phyloP scores from a whole-genome alignment of 768 basidiomycete species.

The Leccinum obscurum region DNA sequence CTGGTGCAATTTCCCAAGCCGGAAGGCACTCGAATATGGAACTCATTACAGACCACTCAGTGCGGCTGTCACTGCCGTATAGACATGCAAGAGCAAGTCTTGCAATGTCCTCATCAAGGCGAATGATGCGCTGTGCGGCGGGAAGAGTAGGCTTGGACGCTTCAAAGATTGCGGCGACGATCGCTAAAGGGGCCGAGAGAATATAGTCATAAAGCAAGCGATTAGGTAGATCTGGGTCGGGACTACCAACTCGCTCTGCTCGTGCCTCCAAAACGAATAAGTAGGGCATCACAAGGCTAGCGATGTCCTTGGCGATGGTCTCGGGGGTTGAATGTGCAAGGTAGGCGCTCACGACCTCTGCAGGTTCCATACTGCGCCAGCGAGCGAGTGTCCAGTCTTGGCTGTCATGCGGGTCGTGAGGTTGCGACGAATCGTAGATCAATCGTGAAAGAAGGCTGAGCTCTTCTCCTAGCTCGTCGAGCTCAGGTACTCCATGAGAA shows the following conservation, averaged over 20 bases:
- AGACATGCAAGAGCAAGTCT: slow-evolving; percentile 84
- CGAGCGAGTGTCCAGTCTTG: slow-evolving; percentile 75
- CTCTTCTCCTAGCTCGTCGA: slow-evolving; percentile 91
- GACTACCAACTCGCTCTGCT: slow-evolving; percentile 73
- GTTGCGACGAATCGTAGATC: slow-evolving; percentile 75
- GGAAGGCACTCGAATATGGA: slow-evolving; percentile 95
- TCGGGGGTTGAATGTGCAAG: slow-evolving; percentile 68
- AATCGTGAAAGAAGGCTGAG: slow-evolving; percentile 83
- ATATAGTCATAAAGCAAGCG: slow-evolving; percentile 73
- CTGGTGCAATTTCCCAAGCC: slow-evolving; percentile 69
- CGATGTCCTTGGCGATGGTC: slow-evolving; percentile 66
- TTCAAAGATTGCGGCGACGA: slow-evolving; percentile 78
- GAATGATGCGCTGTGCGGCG: slow-evolving; percentile 66
- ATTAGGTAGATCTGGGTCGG: slow-evolving; percentile 65
- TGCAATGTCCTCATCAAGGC: slow-evolving; percentile 80
- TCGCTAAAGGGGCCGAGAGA: slow-evolving; percentile 63
- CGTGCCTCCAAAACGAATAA: slow-evolving; percentile 89
- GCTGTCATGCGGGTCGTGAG: slow-evolving; percentile 37
- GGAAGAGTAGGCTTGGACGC: slow-evolving; percentile 89
- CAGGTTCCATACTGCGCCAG: slow-evolving; percentile 72
- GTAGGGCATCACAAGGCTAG: slow-evolving; percentile 84
- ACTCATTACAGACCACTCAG: slow-evolving; percentile 84
- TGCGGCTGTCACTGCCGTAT: slow-evolving; percentile 74
- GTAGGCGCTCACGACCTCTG: slow-evolving; percentile 71
- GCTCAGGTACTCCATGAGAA: slow-evolving; percentile 68